phyloP scores from a whole-genome alignment of 2,329 filamentous ascomycete species.

The Aspergillus glaucus region DNA sequence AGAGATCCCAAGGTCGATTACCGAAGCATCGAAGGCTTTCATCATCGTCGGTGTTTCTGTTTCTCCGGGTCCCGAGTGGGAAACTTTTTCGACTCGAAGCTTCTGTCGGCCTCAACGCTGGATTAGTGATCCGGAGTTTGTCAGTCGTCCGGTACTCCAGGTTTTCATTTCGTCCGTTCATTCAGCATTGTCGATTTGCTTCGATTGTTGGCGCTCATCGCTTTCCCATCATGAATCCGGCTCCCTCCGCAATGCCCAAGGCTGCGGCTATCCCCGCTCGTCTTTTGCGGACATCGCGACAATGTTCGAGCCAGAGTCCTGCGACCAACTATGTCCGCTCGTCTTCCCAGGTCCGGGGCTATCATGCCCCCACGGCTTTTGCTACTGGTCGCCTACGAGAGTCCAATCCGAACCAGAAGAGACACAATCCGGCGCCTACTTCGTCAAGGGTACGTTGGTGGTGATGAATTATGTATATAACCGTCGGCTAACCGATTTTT shows the following conservation, averaged over 20 bases:
- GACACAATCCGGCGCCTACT: constrained; percentile 11
- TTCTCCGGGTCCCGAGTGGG: constrained; percentile 13
- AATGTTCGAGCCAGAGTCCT: constrained; percentile 32
- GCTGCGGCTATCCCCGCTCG: constrained; percentile 37
- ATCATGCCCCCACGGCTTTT: constrained; percentile 25
- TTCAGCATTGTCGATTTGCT: too few species aligned
- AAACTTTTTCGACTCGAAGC: constrained; percentile 33
- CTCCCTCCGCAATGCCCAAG: constrained; percentile 36
- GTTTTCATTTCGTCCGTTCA: too few species aligned
- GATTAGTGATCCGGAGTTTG: not conserved
- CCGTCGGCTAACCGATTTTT: not conserved
- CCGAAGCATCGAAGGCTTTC: constrained; percentile 26
- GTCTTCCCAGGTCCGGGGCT: constrained; percentile 30
- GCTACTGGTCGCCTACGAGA: constrained; percentile 21
- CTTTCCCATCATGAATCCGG: constrained; percentile 33
- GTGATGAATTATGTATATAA: not conserved
- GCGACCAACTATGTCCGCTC: constrained; percentile 19
- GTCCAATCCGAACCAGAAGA: constrained; percentile 19
- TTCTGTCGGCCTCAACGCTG: constrained; percentile 13
- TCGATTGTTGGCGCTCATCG: not conserved
- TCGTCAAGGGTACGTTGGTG: constrained; percentile 27
- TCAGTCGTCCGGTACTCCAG: not conserved
- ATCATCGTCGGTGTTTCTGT: constrained; percentile 25
- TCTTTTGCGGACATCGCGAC: constrained; percentile 36
- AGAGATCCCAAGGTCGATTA: constrained; percentile 16